A percentile compares a stretch with the other conserved stretches of the same genome.
Conservation (phyloP, 495 filamentous ascomycete genomes). For the Penicillium odoratum region DNA sequence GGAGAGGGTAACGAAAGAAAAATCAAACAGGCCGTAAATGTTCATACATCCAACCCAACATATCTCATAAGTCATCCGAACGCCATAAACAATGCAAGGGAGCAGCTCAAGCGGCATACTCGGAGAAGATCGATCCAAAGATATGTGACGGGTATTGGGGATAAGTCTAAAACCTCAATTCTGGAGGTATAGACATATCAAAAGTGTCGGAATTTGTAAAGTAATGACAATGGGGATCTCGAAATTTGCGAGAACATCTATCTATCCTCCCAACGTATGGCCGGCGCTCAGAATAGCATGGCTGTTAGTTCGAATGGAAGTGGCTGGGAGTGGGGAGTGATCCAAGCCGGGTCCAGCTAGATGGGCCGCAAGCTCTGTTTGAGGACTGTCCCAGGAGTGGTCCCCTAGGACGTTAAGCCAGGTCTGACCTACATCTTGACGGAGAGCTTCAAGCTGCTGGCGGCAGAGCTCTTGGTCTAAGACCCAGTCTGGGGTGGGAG, state of each 20-base stretch:
- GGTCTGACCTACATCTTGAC: slow-evolving; percentile 76
- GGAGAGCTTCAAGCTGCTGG: slow-evolving; percentile 80
- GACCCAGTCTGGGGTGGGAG: slow-evolving; percentile 55
- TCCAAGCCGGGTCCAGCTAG: slow-evolving; percentile 35
- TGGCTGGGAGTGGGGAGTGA: slow-evolving; percentile 39
- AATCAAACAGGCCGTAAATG: slow-evolving; percentile 39
- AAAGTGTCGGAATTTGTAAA: background rate
- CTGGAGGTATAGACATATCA: background rate
- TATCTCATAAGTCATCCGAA: slow-evolving; percentile 44
- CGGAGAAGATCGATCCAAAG: slow-evolving; percentile 2
- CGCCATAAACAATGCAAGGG: slow-evolving; percentile 44
- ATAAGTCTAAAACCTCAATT: background rate
- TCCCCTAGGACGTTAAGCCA: slow-evolving; percentile 87
- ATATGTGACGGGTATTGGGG: background rate
- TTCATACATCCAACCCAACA: slow-evolving; percentile 49
- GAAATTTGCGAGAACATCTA: background rate
- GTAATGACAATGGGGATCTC: background rate
- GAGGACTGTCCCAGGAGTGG: slow-evolving; percentile 58
- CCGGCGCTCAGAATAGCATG: slow-evolving; percentile 56
- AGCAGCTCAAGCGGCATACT: slow-evolving; percentile 8
- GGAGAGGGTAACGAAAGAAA: slow-evolving; percentile 7
- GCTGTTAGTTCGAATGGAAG: slow-evolving; percentile 41
- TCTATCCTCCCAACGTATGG: slow-evolving; percentile 43
- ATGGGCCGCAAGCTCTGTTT: slow-evolving; percentile 29
- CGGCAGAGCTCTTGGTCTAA: slow-evolving; percentile 75